Conservation (phyloP, 2,329 filamentous ascomycete species). For the Penicillium sp. region DNA sequence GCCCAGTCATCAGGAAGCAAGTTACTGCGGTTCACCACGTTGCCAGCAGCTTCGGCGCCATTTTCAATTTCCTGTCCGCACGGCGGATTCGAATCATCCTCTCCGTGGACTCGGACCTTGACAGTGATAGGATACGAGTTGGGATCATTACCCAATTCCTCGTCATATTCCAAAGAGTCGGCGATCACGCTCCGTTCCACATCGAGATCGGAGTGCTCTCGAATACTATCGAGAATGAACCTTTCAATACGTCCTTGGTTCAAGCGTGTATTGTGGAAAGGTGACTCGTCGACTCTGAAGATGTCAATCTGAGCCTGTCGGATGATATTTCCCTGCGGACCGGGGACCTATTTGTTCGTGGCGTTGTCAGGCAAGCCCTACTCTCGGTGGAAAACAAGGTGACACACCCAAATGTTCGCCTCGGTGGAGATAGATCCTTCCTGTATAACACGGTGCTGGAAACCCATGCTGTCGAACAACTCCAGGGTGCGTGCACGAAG, state of each 20-base stretch:
- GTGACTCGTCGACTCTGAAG: conserved; percentile 54
- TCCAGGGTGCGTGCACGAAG: conserved; percentile 20
- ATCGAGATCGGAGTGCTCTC: conserved; percentile 51
- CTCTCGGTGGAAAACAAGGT: not conserved
- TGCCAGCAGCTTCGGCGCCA: conserved; percentile 29
- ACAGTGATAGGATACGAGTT: conserved; percentile 60
- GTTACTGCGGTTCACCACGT: conserved; percentile 61
- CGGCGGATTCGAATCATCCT: conserved; percentile 57
- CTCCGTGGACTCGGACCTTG: conserved; percentile 54
- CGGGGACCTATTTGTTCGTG: conserved; percentile 23
- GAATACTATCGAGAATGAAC: conserved; percentile 63
- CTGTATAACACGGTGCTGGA: conserved; percentile 62
- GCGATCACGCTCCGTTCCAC: conserved; percentile 63
- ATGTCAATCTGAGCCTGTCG: conserved; percentile 62
- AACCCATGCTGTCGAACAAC: conserved; percentile 68
- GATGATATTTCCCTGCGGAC: conserved; percentile 55
- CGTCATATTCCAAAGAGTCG: conserved; percentile 54
- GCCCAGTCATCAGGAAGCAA: conserved; percentile 57
- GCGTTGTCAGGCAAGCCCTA: not conserved
- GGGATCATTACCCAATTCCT: conserved; percentile 45
- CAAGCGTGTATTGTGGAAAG: conserved; percentile 63
- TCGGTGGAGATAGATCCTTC: conserved; percentile 69
- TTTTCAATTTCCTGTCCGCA: conserved; percentile 29
- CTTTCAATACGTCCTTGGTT: conserved; percentile 70
- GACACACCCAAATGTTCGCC: conserved; percentile 49